Evolutionary conservation across 2,329 filamentous ascomycete species (phyloP).

Genomic region (Ophiostoma perfectum): DNA sequence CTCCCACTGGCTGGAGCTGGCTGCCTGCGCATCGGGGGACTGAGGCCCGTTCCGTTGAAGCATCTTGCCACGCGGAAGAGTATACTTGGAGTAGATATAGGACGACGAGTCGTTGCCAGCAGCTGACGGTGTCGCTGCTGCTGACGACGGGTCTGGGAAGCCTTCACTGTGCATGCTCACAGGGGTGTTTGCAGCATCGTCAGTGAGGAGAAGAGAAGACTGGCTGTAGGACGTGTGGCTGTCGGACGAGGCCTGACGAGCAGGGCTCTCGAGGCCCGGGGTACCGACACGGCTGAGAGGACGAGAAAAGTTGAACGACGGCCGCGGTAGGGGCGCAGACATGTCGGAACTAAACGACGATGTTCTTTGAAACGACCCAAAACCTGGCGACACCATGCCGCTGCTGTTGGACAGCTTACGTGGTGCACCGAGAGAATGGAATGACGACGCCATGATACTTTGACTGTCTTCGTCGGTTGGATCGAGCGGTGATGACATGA

Average conservation of each 20-base stretch:
- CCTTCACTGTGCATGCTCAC: slow-evolving; percentile 67
- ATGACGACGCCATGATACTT: slow-evolving; percentile 47
- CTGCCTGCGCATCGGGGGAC: slow-evolving; percentile 47
- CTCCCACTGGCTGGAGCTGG: slow-evolving; percentile 59
- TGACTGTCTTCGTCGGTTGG: slow-evolving; percentile 66
- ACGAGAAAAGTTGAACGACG: slow-evolving; percentile 89
- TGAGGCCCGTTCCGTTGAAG: slow-evolving; percentile 61
- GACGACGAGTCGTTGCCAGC: slow-evolving; percentile 41
- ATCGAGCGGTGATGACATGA: slow-evolving; percentile 57
- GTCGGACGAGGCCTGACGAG: slow-evolving; percentile 60
- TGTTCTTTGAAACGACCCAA: slow-evolving; percentile 63
- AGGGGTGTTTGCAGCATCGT: slow-evolving; percentile 63
- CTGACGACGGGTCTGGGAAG: slow-evolving; percentile 48
- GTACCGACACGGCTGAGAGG: slow-evolving; percentile 72
- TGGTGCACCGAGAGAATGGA: slow-evolving; percentile 56
- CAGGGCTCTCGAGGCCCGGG: slow-evolving; percentile 52
- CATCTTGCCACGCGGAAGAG: slow-evolving; percentile 74
- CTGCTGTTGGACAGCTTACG: slow-evolving; percentile 74
- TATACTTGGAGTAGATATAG: slow-evolving; percentile 82
- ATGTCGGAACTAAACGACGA: slow-evolving; percentile 80
- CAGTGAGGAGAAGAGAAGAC: slow-evolving; percentile 56
- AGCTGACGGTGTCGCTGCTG: slow-evolving; percentile 32
- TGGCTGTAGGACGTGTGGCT: slow-evolving; percentile 57
- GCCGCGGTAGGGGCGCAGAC: slow-evolving; percentile 62
- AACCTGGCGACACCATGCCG: slow-evolving; percentile 51